Conservation (phyloP, 73 alveolate species). For the Strombidium stylifer region DNA sequence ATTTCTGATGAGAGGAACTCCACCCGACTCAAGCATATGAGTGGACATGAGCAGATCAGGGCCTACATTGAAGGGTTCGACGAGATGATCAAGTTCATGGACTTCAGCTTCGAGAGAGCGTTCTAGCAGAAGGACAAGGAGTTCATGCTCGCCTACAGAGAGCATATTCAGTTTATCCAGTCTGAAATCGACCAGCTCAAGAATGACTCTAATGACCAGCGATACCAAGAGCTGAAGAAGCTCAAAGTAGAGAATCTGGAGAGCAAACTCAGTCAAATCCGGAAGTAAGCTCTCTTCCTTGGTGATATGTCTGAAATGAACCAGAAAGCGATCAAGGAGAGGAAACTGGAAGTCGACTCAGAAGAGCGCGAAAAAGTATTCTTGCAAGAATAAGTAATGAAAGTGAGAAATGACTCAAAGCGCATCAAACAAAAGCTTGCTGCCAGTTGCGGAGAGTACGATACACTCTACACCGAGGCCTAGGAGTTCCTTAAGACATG, state of each 20-base stretch:
- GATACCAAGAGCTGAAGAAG: conserved; percentile 15
- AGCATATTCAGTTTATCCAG: conserved; percentile 11
- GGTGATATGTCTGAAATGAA: conserved; percentile 52
- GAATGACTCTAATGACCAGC: conserved; percentile 29
- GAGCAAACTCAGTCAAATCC: not conserved
- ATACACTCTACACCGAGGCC: conserved; percentile 27
- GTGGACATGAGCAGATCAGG: too few species aligned
- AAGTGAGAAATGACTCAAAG: conserved; percentile 10
- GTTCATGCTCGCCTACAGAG: conserved; percentile 44
- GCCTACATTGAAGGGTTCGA: conserved; percentile 26
- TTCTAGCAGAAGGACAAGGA: conserved; percentile 36
- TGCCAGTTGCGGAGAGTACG: conserved; percentile 14
- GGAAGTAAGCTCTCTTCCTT: conserved; percentile 37
- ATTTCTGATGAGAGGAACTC: too few species aligned
- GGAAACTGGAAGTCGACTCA: conserved; percentile 18
- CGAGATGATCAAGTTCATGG: conserved; percentile 30
- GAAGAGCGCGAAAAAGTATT: conserved; percentile 21
- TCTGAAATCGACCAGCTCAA: conserved; percentile 21
- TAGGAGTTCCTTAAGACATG: conserved; percentile 2
- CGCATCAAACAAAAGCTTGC: conserved; percentile 16
- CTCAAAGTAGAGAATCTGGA: conserved; percentile 19
- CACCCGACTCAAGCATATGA: too few species aligned
- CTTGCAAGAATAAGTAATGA: conserved; percentile 13
- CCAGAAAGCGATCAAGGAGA: conserved; percentile 5
- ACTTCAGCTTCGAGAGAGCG: conserved; percentile 37